Base-by-base conservation (phyloP, 2,329 filamentous ascomycete species). In the Ceratocystis ficicola region DNA sequence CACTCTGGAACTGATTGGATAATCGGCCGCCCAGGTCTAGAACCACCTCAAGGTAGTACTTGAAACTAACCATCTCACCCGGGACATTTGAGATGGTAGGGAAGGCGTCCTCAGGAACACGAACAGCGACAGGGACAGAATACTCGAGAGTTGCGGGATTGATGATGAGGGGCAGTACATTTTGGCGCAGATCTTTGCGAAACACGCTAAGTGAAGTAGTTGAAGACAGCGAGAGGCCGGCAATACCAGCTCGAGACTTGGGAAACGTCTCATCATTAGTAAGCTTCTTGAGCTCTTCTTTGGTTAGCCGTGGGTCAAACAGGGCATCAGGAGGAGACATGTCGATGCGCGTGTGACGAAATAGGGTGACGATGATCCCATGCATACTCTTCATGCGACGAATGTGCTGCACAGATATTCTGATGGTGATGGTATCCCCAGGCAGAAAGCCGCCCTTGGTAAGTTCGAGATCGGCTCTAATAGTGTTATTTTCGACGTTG, bases 51-150 rank as follows among this genome's bases (percentile, higher is more conserved):
- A 96, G 82, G 70, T 92, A 89, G 72, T 99, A 97, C 70, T 87
- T 90, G 78, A 99, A 97, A 71, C 87, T 91, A 69, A 99, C 94
- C 86, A 97, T 94, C 44, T 89, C 87, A 2, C 93, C 91, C 0
- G 94, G 94, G 0, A 96, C 90, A 65, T 86, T 87, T 32, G 85
- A 86, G 69, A 97, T 97, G 1, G 92, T 96, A 0, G 94, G 93
- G 70, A 97, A 97, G 0, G 86, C 86, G 72, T 96, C 90, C 69
- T 95, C 90, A 0, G 94, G 94, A 2, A 97, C 84, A 70, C 90
- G 86, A 17, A 99, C 84, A 2, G 88, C 88, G 3, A 91, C 88
- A 17, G 87, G 94, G 52, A 97, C 84, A 59, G 87, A 87, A 1
- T 91, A 86, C 22, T 86, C 87, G 70, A 96, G 80, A 0, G 86